Percentiles rank a stretch among this genome's conserved stretches.
phyloP scores from a whole-genome alignment of 306 rosid species.

The Dicorynia guianensis region DNA sequence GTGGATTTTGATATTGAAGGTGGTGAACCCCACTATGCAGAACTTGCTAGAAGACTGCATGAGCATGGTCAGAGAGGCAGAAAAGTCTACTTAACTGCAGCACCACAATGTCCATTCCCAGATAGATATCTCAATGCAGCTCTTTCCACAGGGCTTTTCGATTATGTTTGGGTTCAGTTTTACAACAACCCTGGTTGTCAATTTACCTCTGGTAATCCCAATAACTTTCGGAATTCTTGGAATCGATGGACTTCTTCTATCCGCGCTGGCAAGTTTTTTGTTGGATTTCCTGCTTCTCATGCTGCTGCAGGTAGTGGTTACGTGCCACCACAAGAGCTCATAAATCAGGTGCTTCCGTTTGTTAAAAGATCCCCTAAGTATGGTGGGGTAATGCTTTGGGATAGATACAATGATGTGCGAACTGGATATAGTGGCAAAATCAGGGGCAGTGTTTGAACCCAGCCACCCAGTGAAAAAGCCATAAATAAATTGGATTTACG shows the following conservation, averaged over 20 bases:
- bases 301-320: conserved; percentile 51
- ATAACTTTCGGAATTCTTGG: conserved; percentile 43
- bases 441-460: conserved; percentile 27
- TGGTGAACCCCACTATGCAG: background rate
- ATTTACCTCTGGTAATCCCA: conserved; percentile 36
- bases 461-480: no score
- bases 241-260: conserved; percentile 44
- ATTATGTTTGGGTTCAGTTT: conserved; percentile 49
- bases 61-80: conserved; percentile 5
- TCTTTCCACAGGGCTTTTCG: conserved; percentile 45
- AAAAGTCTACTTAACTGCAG: conserved; percentile 38
- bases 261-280: conserved; percentile 29
- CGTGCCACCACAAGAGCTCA: conserved; percentile 48
- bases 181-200: conserved; percentile 54
- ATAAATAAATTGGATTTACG: no score
- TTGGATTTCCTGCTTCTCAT: conserved; percentile 56
- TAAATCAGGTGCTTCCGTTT: conserved; percentile 50
- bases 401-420: conserved; percentile 47
- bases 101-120: conserved; percentile 46
- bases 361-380: conserved; percentile 50
- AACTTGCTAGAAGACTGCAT: background rate
- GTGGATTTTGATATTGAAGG: conserved; percentile 55
- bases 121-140: conserved; percentile 13
- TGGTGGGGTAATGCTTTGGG: conserved; percentile 68
- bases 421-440: conserved; percentile 47